Percentiles rank a stretch among this genome's conserved stretches.
These are phyloP conservation scores for Tremella mesenterica DNA, from an alignment of 768 basidiomycete genomes.

Conservation along the genomic window DNA sequence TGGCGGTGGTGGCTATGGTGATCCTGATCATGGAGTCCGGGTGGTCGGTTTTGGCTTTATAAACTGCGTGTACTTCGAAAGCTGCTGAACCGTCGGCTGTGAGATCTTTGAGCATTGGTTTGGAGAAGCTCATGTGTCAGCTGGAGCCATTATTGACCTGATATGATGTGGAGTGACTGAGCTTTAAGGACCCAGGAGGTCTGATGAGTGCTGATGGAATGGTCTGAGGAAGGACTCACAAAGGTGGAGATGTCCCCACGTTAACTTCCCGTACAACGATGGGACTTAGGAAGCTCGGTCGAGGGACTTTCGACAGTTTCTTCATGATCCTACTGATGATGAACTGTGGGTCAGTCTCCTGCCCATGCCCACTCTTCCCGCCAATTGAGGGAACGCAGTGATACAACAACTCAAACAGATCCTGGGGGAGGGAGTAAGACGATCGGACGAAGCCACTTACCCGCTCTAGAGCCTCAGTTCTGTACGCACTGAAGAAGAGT, in stretches of 20 bases:
- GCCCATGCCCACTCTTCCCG: too few species aligned
- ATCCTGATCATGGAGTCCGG: constrained; percentile 76
- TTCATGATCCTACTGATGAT: constrained; percentile 85
- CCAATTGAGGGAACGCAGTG: background rate
- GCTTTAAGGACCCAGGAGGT: too few species aligned
- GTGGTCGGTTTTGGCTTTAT: constrained; percentile 47
- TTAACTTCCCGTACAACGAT: constrained; percentile 80
- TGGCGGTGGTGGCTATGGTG: constrained; percentile 80
- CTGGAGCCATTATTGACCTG: too few species aligned
- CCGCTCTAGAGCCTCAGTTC: constrained; percentile 67
- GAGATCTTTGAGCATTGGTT: constrained; percentile 96
- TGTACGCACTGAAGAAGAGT: constrained; percentile 83
- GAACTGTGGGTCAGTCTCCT: constrained; percentile 46
- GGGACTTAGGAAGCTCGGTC: constrained; percentile 74
- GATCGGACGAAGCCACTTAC: constrained; percentile 14
- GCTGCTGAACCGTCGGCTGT: constrained; percentile 88
- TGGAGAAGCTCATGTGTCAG: constrained; percentile 71
- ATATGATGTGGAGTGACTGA: too few species aligned
- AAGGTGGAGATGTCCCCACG: constrained; percentile 69
- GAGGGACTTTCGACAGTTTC: constrained; percentile 84
- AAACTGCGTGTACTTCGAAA: constrained; percentile 67
- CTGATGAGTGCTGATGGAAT: too few species aligned
- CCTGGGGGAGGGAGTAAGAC: too few species aligned
- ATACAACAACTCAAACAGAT: background rate
- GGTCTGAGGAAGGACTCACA: constrained; percentile 32